Conservation (phyloP, 208 protist genomes). For the Acanthamoeba divionensis region DNA sequence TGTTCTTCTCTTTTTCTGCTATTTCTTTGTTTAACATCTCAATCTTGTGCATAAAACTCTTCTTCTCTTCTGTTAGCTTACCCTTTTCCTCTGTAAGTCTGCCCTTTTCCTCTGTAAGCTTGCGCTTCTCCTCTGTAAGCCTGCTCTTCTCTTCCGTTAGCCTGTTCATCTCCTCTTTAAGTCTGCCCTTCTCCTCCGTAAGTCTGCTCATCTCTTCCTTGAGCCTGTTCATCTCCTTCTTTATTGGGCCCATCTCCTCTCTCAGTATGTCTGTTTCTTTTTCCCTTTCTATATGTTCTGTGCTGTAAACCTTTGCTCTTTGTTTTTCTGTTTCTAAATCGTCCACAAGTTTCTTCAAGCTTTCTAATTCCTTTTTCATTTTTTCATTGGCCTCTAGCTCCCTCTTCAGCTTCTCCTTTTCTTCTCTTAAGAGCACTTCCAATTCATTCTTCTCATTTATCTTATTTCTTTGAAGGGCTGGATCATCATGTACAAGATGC, state of each 20-base stretch:
- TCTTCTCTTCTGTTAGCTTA: too few species aligned
- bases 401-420: neutral
- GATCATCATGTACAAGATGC: neutral
- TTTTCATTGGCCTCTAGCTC: slow-evolving; percentile 21
- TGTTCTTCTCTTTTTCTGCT: too few species aligned
- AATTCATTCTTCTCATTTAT: neutral
- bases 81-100: neutral
- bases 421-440: neutral
- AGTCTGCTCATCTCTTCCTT: neutral
- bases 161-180: neutral
- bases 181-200: slow-evolving; percentile 11
- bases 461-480: neutral
- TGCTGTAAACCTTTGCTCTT: neutral
- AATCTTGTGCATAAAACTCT: too few species aligned
- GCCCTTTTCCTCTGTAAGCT: neutral
- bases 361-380: neutral
- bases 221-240: neutral
- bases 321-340: neutral
- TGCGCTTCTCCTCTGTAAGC: neutral
- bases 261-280: neutral
- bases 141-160: neutral
- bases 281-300: neutral
- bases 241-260: neutral
- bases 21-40: too few species aligned
- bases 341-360: neutral